Conservation (phyloP, 352 stramenopile genomes). For the Globisporangium cederbergense region DNA sequence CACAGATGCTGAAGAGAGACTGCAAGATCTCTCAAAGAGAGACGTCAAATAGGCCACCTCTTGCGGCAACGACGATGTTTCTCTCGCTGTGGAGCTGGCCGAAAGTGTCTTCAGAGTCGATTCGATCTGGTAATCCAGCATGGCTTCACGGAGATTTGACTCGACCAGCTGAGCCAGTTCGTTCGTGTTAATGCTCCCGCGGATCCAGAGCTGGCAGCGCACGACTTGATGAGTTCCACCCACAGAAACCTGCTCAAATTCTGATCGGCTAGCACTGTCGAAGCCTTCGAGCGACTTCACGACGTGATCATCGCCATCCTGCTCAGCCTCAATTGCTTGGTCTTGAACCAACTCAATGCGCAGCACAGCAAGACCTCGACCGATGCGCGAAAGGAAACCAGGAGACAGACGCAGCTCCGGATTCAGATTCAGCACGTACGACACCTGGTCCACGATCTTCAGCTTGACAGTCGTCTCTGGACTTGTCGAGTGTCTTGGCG, state of each 20-base stretch:
- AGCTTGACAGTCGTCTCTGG: not conserved
- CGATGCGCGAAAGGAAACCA: constrained; percentile 68
- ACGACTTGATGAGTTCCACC: constrained; percentile 9
- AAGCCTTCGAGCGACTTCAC: constrained; percentile 20
- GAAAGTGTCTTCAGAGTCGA: constrained; percentile 30
- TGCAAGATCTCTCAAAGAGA: constrained; percentile 47
- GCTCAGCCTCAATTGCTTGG: not conserved
- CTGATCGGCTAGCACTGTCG: constrained; percentile 1
- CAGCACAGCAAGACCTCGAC: constrained; percentile 74
- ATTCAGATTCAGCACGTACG: constrained; percentile 83
- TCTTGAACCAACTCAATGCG: constrained; percentile 51
- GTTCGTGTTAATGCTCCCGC: constrained; percentile 50
- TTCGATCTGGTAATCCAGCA: constrained; percentile 83
- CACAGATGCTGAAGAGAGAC: constrained; percentile 51
- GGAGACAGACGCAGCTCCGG: constrained; percentile 73
- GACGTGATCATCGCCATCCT: not conserved
- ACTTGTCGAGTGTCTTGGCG: not conserved
- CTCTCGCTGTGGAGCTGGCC: not conserved
- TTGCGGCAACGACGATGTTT: constrained; percentile 14
- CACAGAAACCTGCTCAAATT: not conserved
- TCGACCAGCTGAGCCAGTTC: constrained; percentile 66
- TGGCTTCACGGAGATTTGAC: constrained; percentile 64
- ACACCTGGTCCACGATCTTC: constrained; percentile 31
- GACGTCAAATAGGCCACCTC: constrained; percentile 37
- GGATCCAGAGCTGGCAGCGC: constrained; percentile 70